Evolutionary conservation across 352 stramenopile genomes (phyloP), one percentile per base, ranked within the genome.

Genomic region (Pythium sp.): DNA sequence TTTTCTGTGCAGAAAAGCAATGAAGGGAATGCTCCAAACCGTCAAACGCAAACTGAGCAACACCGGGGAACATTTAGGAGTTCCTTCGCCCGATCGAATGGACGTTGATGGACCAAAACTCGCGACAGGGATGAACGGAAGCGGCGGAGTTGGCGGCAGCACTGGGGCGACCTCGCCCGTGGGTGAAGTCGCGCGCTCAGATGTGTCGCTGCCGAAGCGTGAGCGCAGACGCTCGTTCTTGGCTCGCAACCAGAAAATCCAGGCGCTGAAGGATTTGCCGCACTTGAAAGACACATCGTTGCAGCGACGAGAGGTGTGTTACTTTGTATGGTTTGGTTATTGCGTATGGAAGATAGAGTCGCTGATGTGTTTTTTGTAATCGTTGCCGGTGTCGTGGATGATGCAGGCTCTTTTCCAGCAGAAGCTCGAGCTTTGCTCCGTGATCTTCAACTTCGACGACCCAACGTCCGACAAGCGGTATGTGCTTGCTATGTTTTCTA

Each of bases 361-460:
- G 15, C 15, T 24, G 54, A 26, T 43, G 22, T 43, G 18, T 15
- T 43, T 34, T 59, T 7, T 18, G 5, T 62, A 67, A 36, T 63
- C 15, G 73, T 61, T 69, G 24, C 20, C 26, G 28, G 14, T 41
- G 30, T 28, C 54, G n/a, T 38, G 54, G 20, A 26, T 26, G 28
- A 24, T 30, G 1, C 58, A 98, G 84, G 90, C 96, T 66, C 77
- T 99, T 4, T 99, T 99, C 72, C 91, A 98, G 76, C 85, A 97
- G 64, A 99, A 99, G 77, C 81, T 99, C 15, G 88, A 98, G 67
- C 78, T 99, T 2, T 99, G 96, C 82, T 94, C 84, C 18, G 94
- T 98, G 47, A 97, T 98, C 69, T 99, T 98, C 75, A 98, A 98
- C 65, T 99, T 99, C 77, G 93, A 98, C 69, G 95, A 99, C 78